Base-by-base conservation (phyloP, 164 flowering plant species). In the Platanus orientalis region DNA sequence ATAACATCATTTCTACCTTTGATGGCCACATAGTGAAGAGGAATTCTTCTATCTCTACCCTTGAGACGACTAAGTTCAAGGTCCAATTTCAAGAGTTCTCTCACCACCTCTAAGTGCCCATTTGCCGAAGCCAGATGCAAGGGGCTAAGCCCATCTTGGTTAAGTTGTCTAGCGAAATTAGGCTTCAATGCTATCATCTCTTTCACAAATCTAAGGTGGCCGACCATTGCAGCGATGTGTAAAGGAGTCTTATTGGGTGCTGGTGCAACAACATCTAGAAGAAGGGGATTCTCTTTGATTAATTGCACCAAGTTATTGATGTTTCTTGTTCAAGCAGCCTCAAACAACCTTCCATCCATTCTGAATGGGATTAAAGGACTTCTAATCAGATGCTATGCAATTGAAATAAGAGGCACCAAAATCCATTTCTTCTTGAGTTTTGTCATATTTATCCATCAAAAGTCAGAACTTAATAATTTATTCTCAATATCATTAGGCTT, bases 21-120 rank as follows among this genome's bases (percentile, higher is more conserved):
- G 4, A 71, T 36, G 3, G 75, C 76, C 13, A 80, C 86, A 67
- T 6, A 63, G 45, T 80, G 82, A 40, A 82, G 69, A 12, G 81
- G 69, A 20, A 78, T 75, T 25, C 14, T 65, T 24, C 47, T 42
- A 0, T 70, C 78, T 58, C 58, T 61, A 32, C 81, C 76, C 53
- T 65, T 27, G 0, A 73, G 40, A 55, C 71, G 64, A 57, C 77
- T 70, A 2, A 74, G 71, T 6, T 57, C 53, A 3, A 1, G 6
- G 29, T 63, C 69, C 27, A 73, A 21, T 32, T 12, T 58, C 39
- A 76, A 12, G 0, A 81, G 63, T 67, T 58, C 81, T 26, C 48
- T 73, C 53, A 42, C 47, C 5, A 42, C 10, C 47, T 42, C 47
- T 42, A 42, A 14, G 17, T 42, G 0, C 47, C 47, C 47, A 14